A percentile compares a stretch with the other conserved stretches of the same genome.
Evolutionary conservation across 2,329 filamentous ascomycete genomes (phyloP).

Genomic region (Calycina marina): DNA sequence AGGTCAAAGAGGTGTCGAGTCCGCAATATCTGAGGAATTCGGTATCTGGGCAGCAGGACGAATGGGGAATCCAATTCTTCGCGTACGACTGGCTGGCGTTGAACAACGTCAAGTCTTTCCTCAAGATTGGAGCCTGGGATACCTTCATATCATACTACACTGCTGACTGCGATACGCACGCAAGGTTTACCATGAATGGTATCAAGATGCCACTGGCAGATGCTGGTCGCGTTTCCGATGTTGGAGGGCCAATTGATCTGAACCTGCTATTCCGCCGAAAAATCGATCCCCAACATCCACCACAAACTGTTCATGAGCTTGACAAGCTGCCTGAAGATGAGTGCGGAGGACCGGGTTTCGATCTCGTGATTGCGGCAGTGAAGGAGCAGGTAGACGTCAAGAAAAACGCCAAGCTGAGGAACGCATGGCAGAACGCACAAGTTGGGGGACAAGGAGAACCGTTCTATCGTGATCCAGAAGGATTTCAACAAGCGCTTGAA

Average conservation of each 20-base stretch:
- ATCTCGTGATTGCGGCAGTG: slow-evolving; percentile 6
- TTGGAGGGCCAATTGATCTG: slow-evolving; percentile 30
- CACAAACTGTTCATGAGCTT: slow-evolving; percentile 11
- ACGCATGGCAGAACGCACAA: slow-evolving; percentile 38
- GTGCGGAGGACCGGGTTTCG: slow-evolving; percentile 18
- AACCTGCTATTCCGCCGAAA: slow-evolving; percentile 28
- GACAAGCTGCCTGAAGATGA: slow-evolving; percentile 4
- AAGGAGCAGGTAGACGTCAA: slow-evolving; percentile 18
- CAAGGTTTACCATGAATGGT: slow-evolving; percentile 29
- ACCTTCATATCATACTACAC: slow-evolving; percentile 39
- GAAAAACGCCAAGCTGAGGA: slow-evolving; percentile 23
- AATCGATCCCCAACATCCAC: slow-evolving; percentile 3
- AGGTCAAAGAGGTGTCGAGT: slow-evolving; percentile 4
- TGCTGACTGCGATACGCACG: slow-evolving; percentile 37
- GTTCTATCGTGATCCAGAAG: slow-evolving; percentile 34
- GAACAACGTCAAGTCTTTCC: slow-evolving; percentile 34
- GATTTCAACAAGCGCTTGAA: slow-evolving; percentile 29
- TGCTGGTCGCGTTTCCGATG: slow-evolving; percentile 30
- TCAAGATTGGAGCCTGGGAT: slow-evolving; percentile 35
- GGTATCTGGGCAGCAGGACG: not conserved
- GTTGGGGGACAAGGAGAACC: slow-evolving; percentile 36
- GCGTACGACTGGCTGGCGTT: slow-evolving; percentile 40
- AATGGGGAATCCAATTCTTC: slow-evolving; percentile 37
- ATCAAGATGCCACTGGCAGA: slow-evolving; percentile 26
- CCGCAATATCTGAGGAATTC: slow-evolving; percentile 4